Conservation (phyloP, 2,329 filamentous ascomycete species). For the Podosphaera xanthii region DNA sequence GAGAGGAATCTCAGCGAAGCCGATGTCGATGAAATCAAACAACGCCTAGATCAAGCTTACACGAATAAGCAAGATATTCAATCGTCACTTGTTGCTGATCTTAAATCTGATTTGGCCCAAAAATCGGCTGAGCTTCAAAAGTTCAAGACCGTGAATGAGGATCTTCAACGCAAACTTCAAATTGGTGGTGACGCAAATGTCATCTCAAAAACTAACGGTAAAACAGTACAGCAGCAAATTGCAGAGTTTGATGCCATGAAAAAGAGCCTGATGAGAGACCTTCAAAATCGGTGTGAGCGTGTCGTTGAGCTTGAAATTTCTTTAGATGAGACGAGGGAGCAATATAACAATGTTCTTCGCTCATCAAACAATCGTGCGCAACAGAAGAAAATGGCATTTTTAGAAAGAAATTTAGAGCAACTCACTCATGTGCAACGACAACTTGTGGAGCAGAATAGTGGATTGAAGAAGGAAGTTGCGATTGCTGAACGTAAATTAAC, state of each 20-base stretch:
- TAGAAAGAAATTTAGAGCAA: constrained; percentile 94
- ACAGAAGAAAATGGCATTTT: constrained; percentile 99
- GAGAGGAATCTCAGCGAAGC: constrained; percentile 54
- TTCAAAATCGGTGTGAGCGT: constrained; percentile 94
- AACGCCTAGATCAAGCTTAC: constrained; percentile 54
- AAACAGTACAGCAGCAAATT: constrained; percentile 92
- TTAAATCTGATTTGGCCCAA: constrained; percentile 52
- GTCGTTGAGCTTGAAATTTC: constrained; percentile 97
- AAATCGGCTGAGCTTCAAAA: constrained; percentile 65
- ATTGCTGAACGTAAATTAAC: constrained; percentile 96
- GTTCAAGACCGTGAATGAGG: constrained; percentile 59
- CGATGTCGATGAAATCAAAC: constrained; percentile 70
- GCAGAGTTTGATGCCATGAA: constrained; percentile 99
- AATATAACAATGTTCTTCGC: constrained; percentile 95
- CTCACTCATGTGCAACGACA: constrained; percentile 92
- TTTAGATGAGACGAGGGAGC: constrained; percentile 87
- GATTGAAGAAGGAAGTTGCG: constrained; percentile 95
- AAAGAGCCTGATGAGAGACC: constrained; percentile 95
- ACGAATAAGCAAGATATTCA: constrained; percentile 52
- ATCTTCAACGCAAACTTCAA: constrained; percentile 54
- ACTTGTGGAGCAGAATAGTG: constrained; percentile 91
- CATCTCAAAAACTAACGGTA: constrained; percentile 44
- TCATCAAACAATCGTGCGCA: constrained; percentile 95
- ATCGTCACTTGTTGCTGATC: constrained; percentile 48
- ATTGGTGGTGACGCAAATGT: constrained; percentile 34